A percentile compares a stretch with the other conserved stretches of the same genome.
Evolutionary conservation across 2,329 filamentous ascomycete genomes (phyloP).

Genomic region (Triangularia verruculosa): DNA sequence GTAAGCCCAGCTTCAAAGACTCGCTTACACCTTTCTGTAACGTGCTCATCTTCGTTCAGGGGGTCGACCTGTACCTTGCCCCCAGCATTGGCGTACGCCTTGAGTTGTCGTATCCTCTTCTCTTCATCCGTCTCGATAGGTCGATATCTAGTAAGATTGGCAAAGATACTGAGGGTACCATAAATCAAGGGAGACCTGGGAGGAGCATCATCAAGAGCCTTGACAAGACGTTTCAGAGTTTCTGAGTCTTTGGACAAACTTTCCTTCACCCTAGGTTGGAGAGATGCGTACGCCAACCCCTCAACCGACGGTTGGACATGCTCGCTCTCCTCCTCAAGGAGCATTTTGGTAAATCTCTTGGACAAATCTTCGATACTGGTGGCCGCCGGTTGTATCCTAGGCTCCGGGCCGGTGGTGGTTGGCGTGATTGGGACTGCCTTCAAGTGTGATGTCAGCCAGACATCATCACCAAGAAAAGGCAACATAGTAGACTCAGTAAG

Average conservation of each 20-base stretch:
- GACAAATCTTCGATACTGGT: slow-evolving; percentile 66
- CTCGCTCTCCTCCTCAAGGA: slow-evolving; percentile 56
- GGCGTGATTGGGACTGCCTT: slow-evolving; percentile 51
- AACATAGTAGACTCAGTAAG: slow-evolving; percentile 11
- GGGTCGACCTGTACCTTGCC: slow-evolving; percentile 63
- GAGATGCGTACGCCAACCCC: slow-evolving; percentile 85
- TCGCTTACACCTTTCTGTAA: slow-evolving; percentile 69
- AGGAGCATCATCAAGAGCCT: slow-evolving; percentile 55
- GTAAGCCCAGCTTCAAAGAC: slow-evolving; percentile 78
- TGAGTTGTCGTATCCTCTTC: slow-evolving; percentile 86
- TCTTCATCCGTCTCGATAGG: slow-evolving; percentile 82
- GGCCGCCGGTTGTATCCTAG: slow-evolving; percentile 50
- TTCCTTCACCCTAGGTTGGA: slow-evolving; percentile 83
- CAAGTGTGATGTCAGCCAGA: slow-evolving; percentile 48
- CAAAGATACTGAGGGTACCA: slow-evolving; percentile 79
- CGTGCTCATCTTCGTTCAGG: slow-evolving; percentile 73
- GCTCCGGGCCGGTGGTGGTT: slow-evolving; percentile 37
- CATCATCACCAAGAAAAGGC: slow-evolving; percentile 31
- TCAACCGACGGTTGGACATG: slow-evolving; percentile 73
- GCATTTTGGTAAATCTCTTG: slow-evolving; percentile 62
- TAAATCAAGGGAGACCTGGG: slow-evolving; percentile 73
- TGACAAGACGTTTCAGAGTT: slow-evolving; percentile 69
- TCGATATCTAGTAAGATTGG: slow-evolving; percentile 79
- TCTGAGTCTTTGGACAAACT: slow-evolving; percentile 64
- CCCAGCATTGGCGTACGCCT: slow-evolving; percentile 86